Base-by-base conservation (phyloP, 495 filamentous ascomycete genomes). In the Lasiosphaeria miniovina region DNA sequence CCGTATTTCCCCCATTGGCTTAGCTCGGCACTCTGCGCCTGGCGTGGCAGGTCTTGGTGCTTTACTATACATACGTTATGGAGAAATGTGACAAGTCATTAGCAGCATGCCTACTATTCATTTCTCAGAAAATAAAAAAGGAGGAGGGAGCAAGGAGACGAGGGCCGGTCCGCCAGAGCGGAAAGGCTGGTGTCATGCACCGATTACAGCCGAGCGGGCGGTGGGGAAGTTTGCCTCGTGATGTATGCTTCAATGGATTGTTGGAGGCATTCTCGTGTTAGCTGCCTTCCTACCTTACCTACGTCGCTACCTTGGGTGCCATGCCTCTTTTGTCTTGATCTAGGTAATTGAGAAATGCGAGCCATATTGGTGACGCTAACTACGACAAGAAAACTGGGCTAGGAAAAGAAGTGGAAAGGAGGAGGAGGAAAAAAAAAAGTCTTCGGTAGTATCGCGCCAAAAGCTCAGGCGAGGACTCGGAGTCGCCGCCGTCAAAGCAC, bases 161-260 rank as follows among this genome's bases (percentile, higher is more conserved):
- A 67, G 65, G 65, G 58, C 61, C 65, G 61, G 52, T 48, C 51
- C 61, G 65, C 56, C 59, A 59, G 38, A 58, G 36, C 55, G 60
- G 54, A 58, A 59, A 66, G 58, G 24, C 0, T 32, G 14, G 38
- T 1, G 38, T 41, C 38, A 8, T 8, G 38, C 17, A 38, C 33
- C 24, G 15, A 8, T 5, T 14, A 35, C 12, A 24, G 24, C 24
- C 24, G 11, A 10, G 31, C 11, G 11, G 49, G 31, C 11, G 49
- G 31, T 51, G 14, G 17, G 4, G 49, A 24, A 0, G 15, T 14
- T 24, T 24, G 24, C 24, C 24, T 24, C 24, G 24, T 24, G 24
- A 24, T 2, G 24, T n/a, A n/a, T n/a, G n/a, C n/a, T 24, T 24
- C 24, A 2, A 24, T n/a, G n/a, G 2, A 24, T 24, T 1, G 24